Evolutionary conservation across 2,329 filamentous ascomycete genomes (phyloP), one percentile per base, ranked within the genome.

Genomic region (Aspergillus nomiae): DNA sequence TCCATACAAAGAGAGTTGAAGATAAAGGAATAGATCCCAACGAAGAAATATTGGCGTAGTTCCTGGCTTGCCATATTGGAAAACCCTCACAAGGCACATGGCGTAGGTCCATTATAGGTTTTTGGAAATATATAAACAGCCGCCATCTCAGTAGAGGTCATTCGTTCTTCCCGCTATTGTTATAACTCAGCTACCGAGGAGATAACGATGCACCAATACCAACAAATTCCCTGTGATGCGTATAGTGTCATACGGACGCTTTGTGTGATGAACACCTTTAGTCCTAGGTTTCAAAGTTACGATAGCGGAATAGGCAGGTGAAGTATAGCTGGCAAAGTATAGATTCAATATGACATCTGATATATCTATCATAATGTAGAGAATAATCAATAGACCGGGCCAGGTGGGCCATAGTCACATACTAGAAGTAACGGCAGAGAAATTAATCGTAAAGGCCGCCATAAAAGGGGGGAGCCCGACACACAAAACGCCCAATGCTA

Each of bases 401-500:
- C 26, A 50, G 19, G 26, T 19, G 46, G 14, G 46, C 24, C 10
- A 50, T 50, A 9, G 46, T 26, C 46, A 50, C 46, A 50, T 19
- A 19, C 14, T 14, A 30, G 7, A 28, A 50, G 26, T 1, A 50
- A 50, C 4, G 26, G 14, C 6, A 50, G 16, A n/a, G 7, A 28
- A 48, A 50, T 26, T 26, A 16, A 50, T n/a, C 46, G 46, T 50
- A 30, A 50, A 50, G 46, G 26, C 26, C 26, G 19, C 46, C 24
- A 26, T 28, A 28, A 30, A 28, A 28, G 26, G 14, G 16, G 19
- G 51, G 19, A 54, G 21, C 0, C 21, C 11, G 41, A 56, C 9
- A 19, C 51, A 60, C 24, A 19, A 30, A 60, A 60, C 59, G 41
- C 59, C 59, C 38, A 30, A 36, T 56, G 59, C 59, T 60, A 60